phyloP scores from a whole-genome alignment of 441 rosid species.

The Adansonia rubrostipa region DNA sequence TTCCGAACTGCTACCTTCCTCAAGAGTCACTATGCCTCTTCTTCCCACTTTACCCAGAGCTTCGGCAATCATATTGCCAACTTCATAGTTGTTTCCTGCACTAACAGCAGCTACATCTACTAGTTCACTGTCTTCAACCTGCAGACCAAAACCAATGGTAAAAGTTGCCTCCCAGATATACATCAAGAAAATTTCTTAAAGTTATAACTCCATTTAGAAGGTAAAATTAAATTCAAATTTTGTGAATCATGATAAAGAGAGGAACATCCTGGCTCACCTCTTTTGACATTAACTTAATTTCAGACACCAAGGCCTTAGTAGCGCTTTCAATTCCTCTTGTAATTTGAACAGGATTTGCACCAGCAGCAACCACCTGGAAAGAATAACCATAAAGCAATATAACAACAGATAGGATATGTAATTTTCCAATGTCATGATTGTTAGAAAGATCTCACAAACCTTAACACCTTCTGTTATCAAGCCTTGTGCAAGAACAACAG shows the following conservation, averaged over 20 bases:
- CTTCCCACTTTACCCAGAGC: no score
- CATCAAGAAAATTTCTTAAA: not conserved
- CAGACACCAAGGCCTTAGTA: conserved; percentile 70
- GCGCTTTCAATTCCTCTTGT: conserved; percentile 95
- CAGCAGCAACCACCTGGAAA: conserved; percentile 87
- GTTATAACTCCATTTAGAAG: not conserved
- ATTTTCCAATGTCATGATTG: not conserved
- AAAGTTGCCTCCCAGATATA: not conserved
- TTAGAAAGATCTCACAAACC: conserved; percentile 44
- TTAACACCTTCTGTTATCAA: conserved; percentile 93
- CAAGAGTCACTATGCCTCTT: no score
- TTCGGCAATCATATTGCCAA: no score
- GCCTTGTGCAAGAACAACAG: conserved; percentile 98
- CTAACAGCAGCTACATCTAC: no score
- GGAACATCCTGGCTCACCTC: conserved; percentile 55
- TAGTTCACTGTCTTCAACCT: no score
- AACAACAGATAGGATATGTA: not conserved
- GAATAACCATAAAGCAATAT: conserved; percentile 7
- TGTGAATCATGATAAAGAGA: conserved; percentile 1
- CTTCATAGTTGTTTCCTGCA: no score
- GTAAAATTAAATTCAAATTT: not conserved
- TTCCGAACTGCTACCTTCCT: no score
- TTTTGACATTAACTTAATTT: conserved; percentile 45
- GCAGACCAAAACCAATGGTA: not conserved
- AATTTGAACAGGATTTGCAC: conserved; percentile 90